Evolutionary conservation across 2,329 filamentous ascomycete species (phyloP), one percentile per base, ranked within the genome.

Genomic region (Botrytis deweyae): DNA sequence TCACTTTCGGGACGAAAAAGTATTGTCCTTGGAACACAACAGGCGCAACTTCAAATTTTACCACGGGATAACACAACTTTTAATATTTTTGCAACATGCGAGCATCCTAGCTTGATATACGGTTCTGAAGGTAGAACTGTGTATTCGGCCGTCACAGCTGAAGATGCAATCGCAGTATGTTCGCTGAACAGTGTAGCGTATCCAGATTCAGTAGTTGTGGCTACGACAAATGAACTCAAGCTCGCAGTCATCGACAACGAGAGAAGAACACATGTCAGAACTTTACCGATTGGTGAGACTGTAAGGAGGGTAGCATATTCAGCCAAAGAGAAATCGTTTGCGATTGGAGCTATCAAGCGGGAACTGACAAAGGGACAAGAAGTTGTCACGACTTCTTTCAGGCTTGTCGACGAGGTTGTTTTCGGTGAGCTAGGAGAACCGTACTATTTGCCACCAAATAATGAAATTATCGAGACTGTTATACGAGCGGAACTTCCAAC

Each of bases 101-200:
- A 99, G 79, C 94, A 98, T 80, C 93, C 96, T 0, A 98, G 93
- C 76, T 84, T 99, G 72, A 97, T 99, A 67, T 98, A 99, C 80
- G 93, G 92, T 14, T 90, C 91, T 0, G 94, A 98, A 80, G 93
- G 93, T 0, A 89, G 95, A 36, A 92, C 98, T 59, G 90, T 97
- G 0, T 99, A 97, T 83, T 97, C 95, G 7, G 95, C 96, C 2
- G 93, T 98, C 1, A 97, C 95, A 20, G 94, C 95, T 4, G 93
- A 97, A 75, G 91, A 94, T 76, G 93, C 94, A 1, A 91, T 91
- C 1, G 91, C 89, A 66, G 91, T 98, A 9, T 96, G 93, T 75
- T 88, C 92, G 0, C 97, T 99, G 80, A 89, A 98, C 81, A 87
- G 92, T 0, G 89, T 91, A 77, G 92, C 92, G 2, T 99, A 93